Conservation (phyloP, 2,329 filamentous ascomycete species). For the Paraconiothyrium brasiliense region DNA sequence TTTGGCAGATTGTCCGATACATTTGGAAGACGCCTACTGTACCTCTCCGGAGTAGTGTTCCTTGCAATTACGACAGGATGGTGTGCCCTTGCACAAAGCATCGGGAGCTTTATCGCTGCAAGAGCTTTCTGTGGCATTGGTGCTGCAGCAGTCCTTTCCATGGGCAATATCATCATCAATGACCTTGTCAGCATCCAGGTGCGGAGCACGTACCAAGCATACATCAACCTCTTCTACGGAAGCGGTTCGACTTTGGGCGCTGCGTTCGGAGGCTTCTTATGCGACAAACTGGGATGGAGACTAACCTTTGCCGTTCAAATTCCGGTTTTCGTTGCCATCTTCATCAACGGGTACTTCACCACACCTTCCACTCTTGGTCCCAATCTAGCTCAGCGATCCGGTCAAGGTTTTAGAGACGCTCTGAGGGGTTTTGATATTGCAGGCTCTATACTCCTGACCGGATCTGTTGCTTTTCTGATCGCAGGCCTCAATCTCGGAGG, state of each 20-base stretch:
- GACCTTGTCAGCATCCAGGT: conserved; percentile 78
- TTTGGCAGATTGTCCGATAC: conserved; percentile 79
- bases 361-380: conserved; percentile 58
- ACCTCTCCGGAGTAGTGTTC: conserved; percentile 69
- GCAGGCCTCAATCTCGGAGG: conserved; percentile 63
- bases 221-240: conserved; percentile 72
- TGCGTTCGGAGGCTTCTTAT: conserved; percentile 74
- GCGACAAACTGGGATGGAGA: conserved; percentile 76
- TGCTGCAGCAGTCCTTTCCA: conserved; percentile 74
- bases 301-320: conserved; percentile 71
- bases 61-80: conserved; percentile 73
- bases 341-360: conserved; percentile 55
- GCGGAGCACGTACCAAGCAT: conserved; percentile 77
- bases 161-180: conserved; percentile 75
- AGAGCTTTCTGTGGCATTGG: conserved; percentile 76
- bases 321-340: conserved; percentile 57
- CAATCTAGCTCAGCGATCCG: conserved; percentile 53
- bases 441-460: conserved; percentile 59
- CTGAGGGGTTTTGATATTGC: conserved; percentile 60
- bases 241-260: conserved; percentile 64
- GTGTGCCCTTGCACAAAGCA: conserved; percentile 73
- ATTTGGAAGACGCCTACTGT: conserved; percentile 73
- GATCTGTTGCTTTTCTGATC: conserved; percentile 59
- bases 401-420: conserved; percentile 53
- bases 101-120: conserved; percentile 75